Evolutionary conservation across 805 yeast species (phyloP).

Genomic region (Metschnikowia vanudenii): DNA sequence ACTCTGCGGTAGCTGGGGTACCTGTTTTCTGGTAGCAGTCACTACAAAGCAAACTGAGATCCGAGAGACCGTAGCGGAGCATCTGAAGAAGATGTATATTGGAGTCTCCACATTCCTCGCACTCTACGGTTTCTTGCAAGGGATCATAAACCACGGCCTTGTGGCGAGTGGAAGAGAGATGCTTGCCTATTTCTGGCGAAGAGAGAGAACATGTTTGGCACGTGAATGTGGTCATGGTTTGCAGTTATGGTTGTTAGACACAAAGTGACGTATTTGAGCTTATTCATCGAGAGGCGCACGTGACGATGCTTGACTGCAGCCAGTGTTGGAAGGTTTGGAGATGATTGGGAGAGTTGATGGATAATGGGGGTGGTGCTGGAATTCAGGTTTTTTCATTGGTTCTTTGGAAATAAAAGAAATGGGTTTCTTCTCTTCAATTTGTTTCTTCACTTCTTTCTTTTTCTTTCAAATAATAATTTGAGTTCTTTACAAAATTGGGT

Average conservation of each 20-base stretch:
- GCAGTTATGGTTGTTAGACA: background rate
- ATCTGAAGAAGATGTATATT: slow-evolving; percentile 54
- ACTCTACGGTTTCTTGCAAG: slow-evolving; percentile 44
- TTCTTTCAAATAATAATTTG: too few relatives aligned
- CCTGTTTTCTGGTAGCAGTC: slow-evolving; percentile 45
- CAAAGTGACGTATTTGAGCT: background rate
- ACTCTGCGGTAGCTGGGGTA: slow-evolving; percentile 43
- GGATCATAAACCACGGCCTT: slow-evolving; percentile 36
- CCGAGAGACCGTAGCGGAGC: slow-evolving; percentile 54
- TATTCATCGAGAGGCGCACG: slow-evolving; percentile 1
- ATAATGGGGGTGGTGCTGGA: too few relatives aligned
- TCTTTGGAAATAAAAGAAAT: too few relatives aligned
- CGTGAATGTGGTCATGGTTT: slow-evolving; percentile 24
- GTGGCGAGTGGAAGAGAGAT: slow-evolving; percentile 53
- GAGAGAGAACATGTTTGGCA: slow-evolving; percentile 48
- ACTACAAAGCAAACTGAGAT: slow-evolving; percentile 50
- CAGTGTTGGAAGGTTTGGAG: too few relatives aligned
- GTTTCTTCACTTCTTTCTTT: too few relatives aligned
- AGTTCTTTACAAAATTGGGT: too few relatives aligned
- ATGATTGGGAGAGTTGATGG: too few relatives aligned
- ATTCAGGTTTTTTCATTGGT: too few relatives aligned
- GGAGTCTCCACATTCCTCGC: slow-evolving; percentile 55
- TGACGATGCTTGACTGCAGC: background rate
- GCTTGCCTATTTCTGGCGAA: slow-evolving; percentile 46
- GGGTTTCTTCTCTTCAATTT: too few relatives aligned